A percentile compares a stretch with the other conserved stretches of the same genome.
Evolutionary conservation across 1,284 basidiomycete genomes (phyloP).

Genomic region (Irpex sp.): DNA sequence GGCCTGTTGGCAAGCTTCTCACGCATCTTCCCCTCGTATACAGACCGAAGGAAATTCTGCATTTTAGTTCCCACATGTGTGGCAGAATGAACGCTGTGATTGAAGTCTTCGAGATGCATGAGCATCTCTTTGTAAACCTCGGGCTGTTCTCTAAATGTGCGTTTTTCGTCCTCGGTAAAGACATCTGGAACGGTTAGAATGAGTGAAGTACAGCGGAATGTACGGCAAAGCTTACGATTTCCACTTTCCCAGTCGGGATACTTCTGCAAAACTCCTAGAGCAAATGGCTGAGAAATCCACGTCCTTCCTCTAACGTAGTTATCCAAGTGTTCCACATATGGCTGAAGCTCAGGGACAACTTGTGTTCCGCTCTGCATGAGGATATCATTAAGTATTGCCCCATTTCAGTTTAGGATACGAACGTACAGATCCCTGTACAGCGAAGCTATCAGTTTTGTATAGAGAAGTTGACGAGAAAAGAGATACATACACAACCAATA

Average conservation of each 20-base stretch:
- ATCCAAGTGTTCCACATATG: conserved; percentile 40
- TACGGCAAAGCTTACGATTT: conserved; percentile 34
- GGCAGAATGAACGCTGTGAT: conserved; percentile 37
- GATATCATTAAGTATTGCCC: neutral
- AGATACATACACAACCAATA: conserved; percentile 3
- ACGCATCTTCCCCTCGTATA: conserved; percentile 42
- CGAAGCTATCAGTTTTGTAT: neutral
- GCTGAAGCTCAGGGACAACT: conserved; percentile 50
- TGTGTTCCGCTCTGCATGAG: conserved; percentile 40
- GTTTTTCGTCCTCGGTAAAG: conserved; percentile 48
- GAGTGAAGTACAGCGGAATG: neutral
- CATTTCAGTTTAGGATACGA: neutral
- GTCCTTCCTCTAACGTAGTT: conserved; percentile 56
- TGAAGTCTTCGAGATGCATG: conserved; percentile 31
- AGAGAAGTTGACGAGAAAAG: neutral
- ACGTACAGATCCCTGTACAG: neutral
- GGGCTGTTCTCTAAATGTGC: conserved; percentile 37
- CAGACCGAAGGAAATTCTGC: conserved; percentile 32
- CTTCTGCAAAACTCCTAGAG: conserved; percentile 31
- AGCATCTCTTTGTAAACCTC: conserved; percentile 42
- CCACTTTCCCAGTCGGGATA: conserved; percentile 29
- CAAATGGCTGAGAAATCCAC: conserved; percentile 44
- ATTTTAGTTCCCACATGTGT: conserved; percentile 39
- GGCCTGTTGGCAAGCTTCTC: conserved; percentile 46
- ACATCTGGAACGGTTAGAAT: conserved; percentile 27